Evolutionary conservation across 169 alveolate genomes (phyloP), one percentile per base, ranked within the genome.

Genomic region (Babesia divergens): DNA sequence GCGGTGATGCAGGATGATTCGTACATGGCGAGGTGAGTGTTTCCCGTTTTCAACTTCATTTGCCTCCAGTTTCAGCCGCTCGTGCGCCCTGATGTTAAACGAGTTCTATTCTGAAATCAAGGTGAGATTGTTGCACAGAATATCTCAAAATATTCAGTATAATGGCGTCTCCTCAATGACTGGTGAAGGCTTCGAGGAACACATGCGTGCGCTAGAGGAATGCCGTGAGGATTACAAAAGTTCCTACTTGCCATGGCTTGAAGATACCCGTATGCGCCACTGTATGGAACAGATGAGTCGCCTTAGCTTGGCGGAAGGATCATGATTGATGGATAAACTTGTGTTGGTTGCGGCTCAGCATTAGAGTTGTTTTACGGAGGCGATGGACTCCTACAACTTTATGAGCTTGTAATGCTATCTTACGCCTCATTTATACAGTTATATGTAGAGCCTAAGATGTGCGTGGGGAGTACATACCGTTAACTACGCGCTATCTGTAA

Each of bases 11-110:
- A 84, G 38, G 97, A 90, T 40, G 97, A 94, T 47, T 86, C 94
- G 20, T 95, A 95, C 76, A 90, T 94, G 83, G 94, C 84, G 18
- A 69, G 81, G 86, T 77, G 47, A 18, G 8, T 7, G 22, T 14
- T 6, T 4, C 26, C 8, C 16, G 43, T 38, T 6, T 38, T 0
- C 4, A 1, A 0, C 18, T 0, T 32, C 2, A 49, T 13, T 6
- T 5, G 0, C 34, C 13, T 58, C 89, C 62, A 89, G 94, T 62
- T 89, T 95, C 65, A 92, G 96, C 42, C 83, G 97, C 49, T 87
- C 95, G 24, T 87, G 96, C 64, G 94, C 97, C 24, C 83, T 95
- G 54, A 94, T 94, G 67, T 89, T 95, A 34, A 92, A 91, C 65
- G 98, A 95, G 70, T 95, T 93, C 81, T 95, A 95, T 82, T 53